phyloP scores from a whole-genome alignment of 208 protist genomes.

The Phytomonas francai region DNA sequence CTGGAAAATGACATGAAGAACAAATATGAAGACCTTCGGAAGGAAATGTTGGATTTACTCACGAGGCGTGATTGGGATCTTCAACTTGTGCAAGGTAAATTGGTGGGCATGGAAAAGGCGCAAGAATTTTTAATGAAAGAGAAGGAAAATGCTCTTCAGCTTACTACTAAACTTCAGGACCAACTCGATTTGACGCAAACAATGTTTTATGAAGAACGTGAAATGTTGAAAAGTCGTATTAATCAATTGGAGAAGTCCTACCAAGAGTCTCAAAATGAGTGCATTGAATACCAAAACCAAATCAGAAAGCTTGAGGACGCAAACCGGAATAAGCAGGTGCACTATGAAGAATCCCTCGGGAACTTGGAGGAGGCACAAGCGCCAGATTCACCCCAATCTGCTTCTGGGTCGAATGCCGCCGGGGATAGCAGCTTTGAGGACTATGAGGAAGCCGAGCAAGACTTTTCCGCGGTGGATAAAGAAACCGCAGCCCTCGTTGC shows the following conservation, averaged over 20 bases:
- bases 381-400: not conserved
- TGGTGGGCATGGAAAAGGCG: conserved; percentile 42
- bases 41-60: conserved; percentile 32
- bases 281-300: no score
- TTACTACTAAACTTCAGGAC: conserved; percentile 48
- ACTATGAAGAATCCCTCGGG: conserved; percentile 27
- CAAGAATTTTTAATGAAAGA: conserved; percentile 42
- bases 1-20: conserved; percentile 31
- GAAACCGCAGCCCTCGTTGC: conserved; percentile 72
- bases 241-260: no score
- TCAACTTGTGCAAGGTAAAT: conserved; percentile 36
- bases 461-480: conserved; percentile 37
- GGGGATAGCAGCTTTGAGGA: conserved; percentile 2
- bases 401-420: not conserved
- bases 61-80: conserved; percentile 23
- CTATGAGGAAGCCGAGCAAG: not conserved
- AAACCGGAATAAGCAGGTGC: conserved; percentile 19
- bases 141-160: conserved; percentile 50
- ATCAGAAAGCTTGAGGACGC: conserved; percentile 9
- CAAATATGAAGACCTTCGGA: conserved; percentile 39
- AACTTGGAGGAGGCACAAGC: no score
- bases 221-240: no score
- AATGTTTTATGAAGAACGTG: conserved; percentile 22
- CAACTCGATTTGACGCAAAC: conserved; percentile 73
- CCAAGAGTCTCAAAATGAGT: no score